These are phyloP conservation scores for Botrytis hyacinthi DNA, from an alignment of 2,329 filamentous ascomycete genomes.

Conservation along the genomic window DNA sequence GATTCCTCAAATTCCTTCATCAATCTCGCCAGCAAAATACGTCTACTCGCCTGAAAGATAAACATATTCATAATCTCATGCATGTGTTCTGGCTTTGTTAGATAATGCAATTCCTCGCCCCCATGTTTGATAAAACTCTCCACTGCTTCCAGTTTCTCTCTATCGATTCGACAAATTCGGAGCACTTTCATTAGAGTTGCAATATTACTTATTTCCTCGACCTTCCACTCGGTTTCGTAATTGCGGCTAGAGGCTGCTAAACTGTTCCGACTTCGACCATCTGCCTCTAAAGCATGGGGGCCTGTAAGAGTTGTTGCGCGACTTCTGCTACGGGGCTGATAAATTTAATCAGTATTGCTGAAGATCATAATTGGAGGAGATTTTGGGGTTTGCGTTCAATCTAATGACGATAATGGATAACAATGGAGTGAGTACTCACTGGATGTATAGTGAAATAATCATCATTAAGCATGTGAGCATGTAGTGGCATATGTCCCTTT, in stretches of 20 bases:
- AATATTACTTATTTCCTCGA: slow-evolving; percentile 58
- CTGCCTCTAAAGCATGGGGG: slow-evolving; percentile 16
- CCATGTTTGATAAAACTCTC: slow-evolving; percentile 78
- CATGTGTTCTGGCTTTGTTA: slow-evolving; percentile 67
- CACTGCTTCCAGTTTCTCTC: slow-evolving; percentile 84
- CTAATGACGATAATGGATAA: neutral
- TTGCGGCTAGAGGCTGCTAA: slow-evolving; percentile 34
- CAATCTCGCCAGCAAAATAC: slow-evolving; percentile 70
- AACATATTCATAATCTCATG: slow-evolving; percentile 83
- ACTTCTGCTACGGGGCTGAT: slow-evolving; percentile 44
- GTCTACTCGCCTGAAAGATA: slow-evolving; percentile 84
- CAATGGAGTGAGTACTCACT: slow-evolving; percentile 42
- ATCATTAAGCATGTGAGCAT: slow-evolving; percentile 65
- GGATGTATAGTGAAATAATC: slow-evolving; percentile 80
- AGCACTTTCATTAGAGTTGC: slow-evolving; percentile 64
- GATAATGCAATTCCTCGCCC: slow-evolving; percentile 70
- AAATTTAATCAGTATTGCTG: neutral
- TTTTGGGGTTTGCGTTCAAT: too few species aligned
- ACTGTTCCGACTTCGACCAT: slow-evolving; percentile 28
- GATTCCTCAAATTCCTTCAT: slow-evolving; percentile 60
- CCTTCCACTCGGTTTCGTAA: slow-evolving; percentile 45
- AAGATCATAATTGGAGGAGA: neutral
- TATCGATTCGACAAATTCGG: slow-evolving; percentile 72
- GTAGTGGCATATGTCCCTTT: slow-evolving; percentile 47
- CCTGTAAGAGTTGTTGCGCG: slow-evolving; percentile 34